Evolutionary conservation across 2,329 filamentous ascomycete genomes (phyloP).

Genomic region (Apiospora saccharicola): DNA sequence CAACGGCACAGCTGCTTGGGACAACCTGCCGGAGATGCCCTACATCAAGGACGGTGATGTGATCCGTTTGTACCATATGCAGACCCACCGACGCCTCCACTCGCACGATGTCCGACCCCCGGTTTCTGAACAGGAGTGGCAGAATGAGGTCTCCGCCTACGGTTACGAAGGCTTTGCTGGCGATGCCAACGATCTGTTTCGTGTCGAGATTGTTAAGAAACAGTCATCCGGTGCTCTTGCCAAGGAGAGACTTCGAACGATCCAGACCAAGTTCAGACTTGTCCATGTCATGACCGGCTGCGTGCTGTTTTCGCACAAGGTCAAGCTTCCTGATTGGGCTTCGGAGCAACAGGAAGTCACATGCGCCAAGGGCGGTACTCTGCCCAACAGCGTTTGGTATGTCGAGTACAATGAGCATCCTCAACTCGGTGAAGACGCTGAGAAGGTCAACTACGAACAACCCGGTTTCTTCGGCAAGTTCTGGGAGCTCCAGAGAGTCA

Average conservation of each 20-base stretch:
- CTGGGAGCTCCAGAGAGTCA: conserved; percentile 95
- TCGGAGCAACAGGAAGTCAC: conserved; percentile 99
- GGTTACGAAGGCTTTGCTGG: conserved; percentile 97
- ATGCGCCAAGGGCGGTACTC: conserved; percentile 86
- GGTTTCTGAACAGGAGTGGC: conserved; percentile 89
- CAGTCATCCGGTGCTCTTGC: conserved; percentile 81
- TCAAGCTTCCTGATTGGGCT: conserved; percentile 97
- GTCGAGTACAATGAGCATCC: conserved; percentile 91
- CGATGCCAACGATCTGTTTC: conserved; percentile 96
- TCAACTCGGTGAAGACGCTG: conserved; percentile 73
- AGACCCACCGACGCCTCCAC: conserved; percentile 88
- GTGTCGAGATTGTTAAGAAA: conserved; percentile 91
- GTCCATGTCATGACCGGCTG: conserved; percentile 98
- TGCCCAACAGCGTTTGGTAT: conserved; percentile 98
- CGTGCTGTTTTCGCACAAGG: conserved; percentile 96
- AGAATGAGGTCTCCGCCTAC: conserved; percentile 95
- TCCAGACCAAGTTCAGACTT: conserved; percentile 95
- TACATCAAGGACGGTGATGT: conserved; percentile 82
- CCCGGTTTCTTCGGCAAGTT: conserved; percentile 98
- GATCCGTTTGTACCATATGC: conserved; percentile 82
- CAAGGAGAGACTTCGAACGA: conserved; percentile 87
- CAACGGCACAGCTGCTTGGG: conserved; percentile 85
- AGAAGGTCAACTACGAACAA: conserved; percentile 95
- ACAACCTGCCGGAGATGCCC: conserved; percentile 68
- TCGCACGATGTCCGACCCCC: conserved; percentile 93